These are phyloP conservation scores for Rhizoclosmatium globosum DNA, from an alignment of 192 early-diverging fungal genomes.

Conservation along the genomic window DNA sequence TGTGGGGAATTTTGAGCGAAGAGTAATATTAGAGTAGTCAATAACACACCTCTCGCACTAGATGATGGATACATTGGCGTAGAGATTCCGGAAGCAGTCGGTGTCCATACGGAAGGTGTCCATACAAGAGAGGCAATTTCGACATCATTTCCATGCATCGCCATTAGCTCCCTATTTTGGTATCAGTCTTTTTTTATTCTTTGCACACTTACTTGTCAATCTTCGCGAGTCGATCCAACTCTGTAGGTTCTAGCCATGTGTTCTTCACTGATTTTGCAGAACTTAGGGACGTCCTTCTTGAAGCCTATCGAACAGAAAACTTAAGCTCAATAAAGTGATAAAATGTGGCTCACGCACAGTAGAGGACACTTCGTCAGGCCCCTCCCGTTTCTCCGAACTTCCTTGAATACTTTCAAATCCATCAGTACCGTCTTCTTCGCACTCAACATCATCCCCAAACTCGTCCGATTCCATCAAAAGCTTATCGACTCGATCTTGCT, in stretches of 20 bases:
- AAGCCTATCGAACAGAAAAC: no score
- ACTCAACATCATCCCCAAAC: conserved; percentile 18
- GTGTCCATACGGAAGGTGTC: conserved; percentile 22
- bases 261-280: no score
- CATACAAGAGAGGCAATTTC: background rate
- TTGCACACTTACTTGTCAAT: conserved; percentile 21
- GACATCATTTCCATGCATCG: background rate
- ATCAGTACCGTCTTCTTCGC: background rate
- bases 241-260: conserved; percentile 10
- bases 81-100: conserved; percentile 8
- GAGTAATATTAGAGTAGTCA: no score
- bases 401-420: background rate
- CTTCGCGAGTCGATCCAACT: conserved; percentile 7
- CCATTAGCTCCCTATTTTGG: conserved; percentile 16
- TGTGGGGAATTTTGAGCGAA: no score
- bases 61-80: conserved; percentile 6
- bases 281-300: no score
- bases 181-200: background rate
- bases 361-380: background rate
- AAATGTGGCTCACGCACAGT: no score
- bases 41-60: no score
- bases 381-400: background rate
- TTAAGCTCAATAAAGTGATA: no score
- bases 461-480: no score
- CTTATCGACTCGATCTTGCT: no score